These are phyloP conservation scores for sorghum (Sorghum bicolor) DNA, from an alignment of 176 grass and related monocot genomes.

Conservation along the genomic window Sorghum_bicolor_NCBIv3 NC_012870.2:910501-911000, in stretches of 20 bases:
- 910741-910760: no score
- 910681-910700: constrained; percentile 88
- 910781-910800: no score
- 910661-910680: constrained; percentile 47
- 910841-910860: constrained; percentile 73
- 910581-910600: constrained; percentile 85
- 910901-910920: constrained; percentile 75
- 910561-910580: constrained; percentile 81
- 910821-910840: constrained; percentile 64
- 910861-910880: constrained; percentile 97
- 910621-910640: constrained; percentile 38
- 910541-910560: constrained; percentile 66
- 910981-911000: constrained; percentile 96
- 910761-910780: no score
- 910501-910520: no score
- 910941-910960: constrained; percentile 72
- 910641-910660: constrained; percentile 18
- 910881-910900: constrained; percentile 76
- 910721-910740: constrained; percentile 70
- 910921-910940: constrained; percentile 74
- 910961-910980: constrained; percentile 72
- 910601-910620: constrained; percentile 53
- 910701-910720: constrained; percentile 92
- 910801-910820: no score
- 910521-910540: no score